phyloP scores from a whole-genome alignment of 441 rosid genomes.

The Bruguiera hainesii region DNA sequence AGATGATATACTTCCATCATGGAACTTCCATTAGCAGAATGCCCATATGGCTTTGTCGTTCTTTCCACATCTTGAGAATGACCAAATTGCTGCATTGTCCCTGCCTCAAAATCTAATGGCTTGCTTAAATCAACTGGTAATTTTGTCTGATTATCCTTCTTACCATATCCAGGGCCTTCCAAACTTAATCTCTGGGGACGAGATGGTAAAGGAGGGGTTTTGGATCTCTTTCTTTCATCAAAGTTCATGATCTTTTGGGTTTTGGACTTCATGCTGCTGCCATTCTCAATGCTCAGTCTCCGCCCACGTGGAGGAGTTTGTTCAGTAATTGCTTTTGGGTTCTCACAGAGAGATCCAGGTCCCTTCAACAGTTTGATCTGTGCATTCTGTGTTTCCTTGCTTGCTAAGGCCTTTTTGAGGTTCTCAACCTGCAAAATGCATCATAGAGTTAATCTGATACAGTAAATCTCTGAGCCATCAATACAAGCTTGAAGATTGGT shows the following conservation, averaged over 20 bases:
- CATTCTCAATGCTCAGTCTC: slow-evolving; percentile 64
- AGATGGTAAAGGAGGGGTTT: slow-evolving; percentile 43
- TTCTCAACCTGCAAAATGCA: slow-evolving; percentile 58
- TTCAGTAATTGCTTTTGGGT: slow-evolving; percentile 30
- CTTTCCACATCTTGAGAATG: slow-evolving; percentile 36
- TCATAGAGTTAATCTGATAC: not conserved
- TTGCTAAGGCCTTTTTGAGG: slow-evolving; percentile 77
- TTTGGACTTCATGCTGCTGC: slow-evolving; percentile 45
- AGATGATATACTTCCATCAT: slow-evolving; percentile 29
- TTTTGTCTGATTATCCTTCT: slow-evolving; percentile 32
- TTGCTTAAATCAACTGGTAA: slow-evolving; percentile 22
- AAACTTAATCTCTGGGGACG: slow-evolving; percentile 57
- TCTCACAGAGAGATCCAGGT: slow-evolving; percentile 42
- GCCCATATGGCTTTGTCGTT: slow-evolving; percentile 24
- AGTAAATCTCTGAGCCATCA: not conserved
- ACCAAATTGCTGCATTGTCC: slow-evolving; percentile 27
- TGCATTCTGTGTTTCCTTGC: slow-evolving; percentile 41
- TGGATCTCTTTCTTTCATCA: slow-evolving; percentile 43
- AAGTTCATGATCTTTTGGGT: slow-evolving; percentile 32
- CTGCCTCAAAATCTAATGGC: slow-evolving; percentile 26
- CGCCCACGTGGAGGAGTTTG: slow-evolving; percentile 41
- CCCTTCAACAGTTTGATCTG: slow-evolving; percentile 32
- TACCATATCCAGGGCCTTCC: slow-evolving; percentile 51
- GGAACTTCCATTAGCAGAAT: slow-evolving; percentile 29
- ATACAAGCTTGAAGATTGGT: not conserved